These are phyloP conservation scores for Camellia japonica DNA, from an alignment of 148 eudicot genomes.

Conservation along the genomic window DNA sequence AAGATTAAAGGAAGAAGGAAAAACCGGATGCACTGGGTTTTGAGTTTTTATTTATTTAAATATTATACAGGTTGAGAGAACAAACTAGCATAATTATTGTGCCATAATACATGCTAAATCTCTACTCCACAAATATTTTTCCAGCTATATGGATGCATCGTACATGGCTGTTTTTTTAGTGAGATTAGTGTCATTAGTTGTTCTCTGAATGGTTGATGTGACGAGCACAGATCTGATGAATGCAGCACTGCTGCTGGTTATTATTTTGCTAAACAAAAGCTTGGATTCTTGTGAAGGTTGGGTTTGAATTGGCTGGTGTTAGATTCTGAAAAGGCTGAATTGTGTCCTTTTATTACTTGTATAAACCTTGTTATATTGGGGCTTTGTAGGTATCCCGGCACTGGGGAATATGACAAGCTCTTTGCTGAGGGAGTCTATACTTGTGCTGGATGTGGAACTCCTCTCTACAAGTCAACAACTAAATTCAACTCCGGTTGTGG, in stretches of 20 bases:
- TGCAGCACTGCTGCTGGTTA: not conserved
- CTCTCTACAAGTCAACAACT: conserved; percentile 84
- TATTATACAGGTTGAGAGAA: not conserved
- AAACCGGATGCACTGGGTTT: not conserved
- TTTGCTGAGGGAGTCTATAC: conserved; percentile 62
- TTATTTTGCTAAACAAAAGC: not conserved
- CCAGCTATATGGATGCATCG: not conserved
- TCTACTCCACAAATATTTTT: not conserved
- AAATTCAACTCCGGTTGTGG: conserved; percentile 90
- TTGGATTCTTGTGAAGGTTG: not conserved
- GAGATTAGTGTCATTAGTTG: not conserved
- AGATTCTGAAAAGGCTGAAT: not conserved
- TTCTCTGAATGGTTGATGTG: not conserved
- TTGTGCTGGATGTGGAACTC: conserved; percentile 85
- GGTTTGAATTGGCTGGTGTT: not conserved
- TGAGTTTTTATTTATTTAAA: not conserved
- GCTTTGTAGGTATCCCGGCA: conserved; percentile 50
- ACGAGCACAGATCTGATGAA: not conserved
- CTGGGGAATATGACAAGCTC: conserved; percentile 69
- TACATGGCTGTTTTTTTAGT: not conserved
- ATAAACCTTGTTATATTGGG: not conserved
- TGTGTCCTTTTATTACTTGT: not conserved
- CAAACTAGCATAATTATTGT: not conserved
- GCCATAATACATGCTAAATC: not conserved
- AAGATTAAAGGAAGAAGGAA: not conserved